These are phyloP conservation scores for Colletotrichum simmondsii DNA, from an alignment of 2,329 filamentous ascomycete genomes.

Conservation along the genomic window DNA sequence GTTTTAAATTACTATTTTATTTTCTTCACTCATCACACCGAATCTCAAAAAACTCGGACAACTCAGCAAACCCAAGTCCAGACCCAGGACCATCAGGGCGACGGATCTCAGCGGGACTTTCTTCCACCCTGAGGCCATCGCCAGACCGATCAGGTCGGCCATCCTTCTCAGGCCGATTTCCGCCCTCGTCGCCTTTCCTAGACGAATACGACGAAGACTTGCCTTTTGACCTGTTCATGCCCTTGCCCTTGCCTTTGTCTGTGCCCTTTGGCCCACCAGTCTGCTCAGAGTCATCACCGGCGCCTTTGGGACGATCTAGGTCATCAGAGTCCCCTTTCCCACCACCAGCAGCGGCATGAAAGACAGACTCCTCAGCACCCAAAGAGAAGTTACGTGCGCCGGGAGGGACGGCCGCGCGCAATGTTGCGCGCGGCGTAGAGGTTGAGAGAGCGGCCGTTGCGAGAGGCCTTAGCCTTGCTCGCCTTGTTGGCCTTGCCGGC, in stretches of 20 bases:
- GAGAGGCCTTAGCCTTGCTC: neutral
- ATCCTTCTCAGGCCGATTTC: too few relatives aligned
- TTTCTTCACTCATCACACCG: slow-evolving; percentile 14
- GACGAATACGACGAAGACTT: neutral
- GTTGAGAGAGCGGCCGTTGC: neutral
- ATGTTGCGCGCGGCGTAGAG: neutral
- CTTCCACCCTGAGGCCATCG: neutral
- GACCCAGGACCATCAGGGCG: neutral
- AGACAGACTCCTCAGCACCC: neutral
- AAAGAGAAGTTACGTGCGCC: neutral
- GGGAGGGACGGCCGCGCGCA: slow-evolving; percentile 1
- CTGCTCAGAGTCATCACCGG: neutral
- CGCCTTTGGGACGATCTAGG: neutral
- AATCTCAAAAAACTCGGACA: slow-evolving; percentile 23
- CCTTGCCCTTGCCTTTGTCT: neutral
- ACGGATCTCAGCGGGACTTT: neutral
- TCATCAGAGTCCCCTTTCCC: neutral
- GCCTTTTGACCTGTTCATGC: neutral
- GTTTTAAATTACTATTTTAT: neutral
- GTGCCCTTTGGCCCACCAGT: neutral
- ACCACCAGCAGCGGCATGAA: neutral
- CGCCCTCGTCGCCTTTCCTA: neutral
- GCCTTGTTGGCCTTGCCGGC: neutral
- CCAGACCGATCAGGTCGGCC: neutral
- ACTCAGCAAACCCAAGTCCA: neutral